Evolutionary conservation across 139 green algal species (phyloP).

Genomic region (Tetradesmus lagerheimii): DNA sequence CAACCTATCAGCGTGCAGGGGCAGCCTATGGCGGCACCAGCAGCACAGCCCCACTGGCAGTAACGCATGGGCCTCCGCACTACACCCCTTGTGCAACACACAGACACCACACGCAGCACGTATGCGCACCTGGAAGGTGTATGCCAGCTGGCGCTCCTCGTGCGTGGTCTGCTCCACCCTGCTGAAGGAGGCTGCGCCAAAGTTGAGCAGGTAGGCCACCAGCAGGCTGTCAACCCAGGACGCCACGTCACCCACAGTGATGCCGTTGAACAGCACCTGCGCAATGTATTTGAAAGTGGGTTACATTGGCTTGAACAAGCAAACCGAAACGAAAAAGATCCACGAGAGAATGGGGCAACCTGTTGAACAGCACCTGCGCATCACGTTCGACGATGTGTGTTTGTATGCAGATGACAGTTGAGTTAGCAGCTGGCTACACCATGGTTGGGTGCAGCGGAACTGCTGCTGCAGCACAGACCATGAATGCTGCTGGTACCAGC

Average conservation of each 20-base stretch:
- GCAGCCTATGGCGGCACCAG: too few species aligned
- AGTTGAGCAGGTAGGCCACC: slow-evolving; percentile 41
- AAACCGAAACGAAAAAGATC: not conserved
- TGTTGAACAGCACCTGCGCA: too few species aligned
- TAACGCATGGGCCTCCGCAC: too few species aligned
- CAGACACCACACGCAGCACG: too few species aligned
- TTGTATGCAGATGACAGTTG: too few species aligned
- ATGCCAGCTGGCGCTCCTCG: slow-evolving; percentile 45
- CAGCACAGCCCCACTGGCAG: too few species aligned
- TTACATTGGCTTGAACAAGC: not conserved
- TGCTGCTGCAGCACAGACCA: not conserved
- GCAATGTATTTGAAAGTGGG: not conserved
- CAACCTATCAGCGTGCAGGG: too few species aligned
- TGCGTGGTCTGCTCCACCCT: slow-evolving; percentile 6
- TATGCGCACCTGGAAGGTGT: slow-evolving; percentile 44
- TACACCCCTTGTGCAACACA: too few species aligned
- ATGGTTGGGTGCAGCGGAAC: not conserved
- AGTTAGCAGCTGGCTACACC: too few species aligned
- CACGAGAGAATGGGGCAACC: too few species aligned
- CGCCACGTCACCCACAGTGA: slow-evolving; percentile 47
- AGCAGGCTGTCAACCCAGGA: slow-evolving; percentile 46
- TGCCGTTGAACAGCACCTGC: slow-evolving; percentile 43
- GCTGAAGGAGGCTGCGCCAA: slow-evolving; percentile 27
- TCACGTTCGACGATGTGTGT: too few species aligned
- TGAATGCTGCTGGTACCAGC: too few species aligned